Base-by-base conservation (phyloP, 2,329 filamentous ascomycete species). In the Phoma herbarum region DNA sequence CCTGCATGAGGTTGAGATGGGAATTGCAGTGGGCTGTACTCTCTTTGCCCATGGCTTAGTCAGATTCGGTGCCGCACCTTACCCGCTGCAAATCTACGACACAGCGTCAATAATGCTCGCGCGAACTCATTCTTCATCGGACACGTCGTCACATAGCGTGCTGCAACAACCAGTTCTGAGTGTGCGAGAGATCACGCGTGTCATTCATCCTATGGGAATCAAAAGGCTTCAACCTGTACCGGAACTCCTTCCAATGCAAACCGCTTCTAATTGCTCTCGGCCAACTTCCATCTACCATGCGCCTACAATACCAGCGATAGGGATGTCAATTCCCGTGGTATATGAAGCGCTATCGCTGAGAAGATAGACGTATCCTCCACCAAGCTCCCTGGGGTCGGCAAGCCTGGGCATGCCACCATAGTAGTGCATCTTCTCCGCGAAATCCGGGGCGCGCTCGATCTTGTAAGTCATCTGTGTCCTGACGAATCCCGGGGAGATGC, bases 401-500 rank as follows among this genome's bases (percentile, higher is more conserved):
- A 85, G 63, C 18, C 83, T 73, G 3, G 82, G 81, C 74, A 85
- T 83, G 1, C 82, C 83, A 9, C 83, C 82, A 63, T 85, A 85
- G 65, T 84, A 84, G 69, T 83, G 80, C 64, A 84, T 76, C 72
- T 85, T 82, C 59, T 81, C 69, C 46, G 83, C 79, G 80, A 81
- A 84, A 59, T 84, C 83, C 0, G 79, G 76, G 48, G 81, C 78
- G 48, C 77, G 76, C 20, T 82, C 80, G 4, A 84, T 78, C 68
- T 79, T 83, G 65, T 83, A 82, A 2, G 80, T 82, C 80, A 82
- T 82, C 70, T 64, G 77, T 47, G 91, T 95, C 81, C 93, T 90
- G 88, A 94, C 93, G 82, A 94, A 94, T 28, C 91, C 91, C 20
- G 91, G 91, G 7, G 88, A 91, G 79, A 94, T 92, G 78, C 87